Evolutionary conservation across 2,329 filamentous ascomycete species (phyloP).

Genomic region (Pestalotiopsis sp.): DNA sequence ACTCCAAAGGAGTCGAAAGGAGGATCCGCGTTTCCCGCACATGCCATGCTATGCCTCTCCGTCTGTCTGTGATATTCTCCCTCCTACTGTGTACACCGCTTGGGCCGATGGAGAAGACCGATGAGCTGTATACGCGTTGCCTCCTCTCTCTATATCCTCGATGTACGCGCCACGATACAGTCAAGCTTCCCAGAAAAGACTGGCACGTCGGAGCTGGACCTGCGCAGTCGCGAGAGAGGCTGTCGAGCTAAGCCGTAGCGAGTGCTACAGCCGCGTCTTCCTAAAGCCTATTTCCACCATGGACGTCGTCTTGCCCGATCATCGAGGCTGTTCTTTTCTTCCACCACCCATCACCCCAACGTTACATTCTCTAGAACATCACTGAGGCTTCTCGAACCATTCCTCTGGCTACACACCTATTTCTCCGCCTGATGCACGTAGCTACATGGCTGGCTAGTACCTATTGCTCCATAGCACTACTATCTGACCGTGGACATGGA

Average conservation of each 20-base stretch:
- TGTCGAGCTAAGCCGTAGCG: neutral
- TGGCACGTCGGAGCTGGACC: neutral
- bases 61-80: too few relatives aligned
- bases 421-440: neutral
- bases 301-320: neutral
- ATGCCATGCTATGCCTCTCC: too few relatives aligned
- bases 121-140: too few relatives aligned
- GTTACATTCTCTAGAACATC: neutral
- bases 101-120: too few relatives aligned
- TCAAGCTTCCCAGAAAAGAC: neutral
- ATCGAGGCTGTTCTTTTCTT: neutral
- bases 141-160: too few relatives aligned
- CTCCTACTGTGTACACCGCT: too few relatives aligned
- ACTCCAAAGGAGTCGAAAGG: too few relatives aligned
- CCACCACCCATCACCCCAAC: neutral
- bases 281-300: neutral
- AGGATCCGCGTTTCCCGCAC: too few relatives aligned
- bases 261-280: slow-evolving; percentile 3
- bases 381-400: slow-evolving; percentile 12
- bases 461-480: too few relatives aligned
- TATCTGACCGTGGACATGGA: neutral
- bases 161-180: neutral
- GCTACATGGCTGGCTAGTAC: too few relatives aligned
- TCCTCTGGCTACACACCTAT: neutral
- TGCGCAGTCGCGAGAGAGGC: neutral